Base-by-base conservation (phyloP, 306 rosid genomes). In the Arachis stenosperma region DNA sequence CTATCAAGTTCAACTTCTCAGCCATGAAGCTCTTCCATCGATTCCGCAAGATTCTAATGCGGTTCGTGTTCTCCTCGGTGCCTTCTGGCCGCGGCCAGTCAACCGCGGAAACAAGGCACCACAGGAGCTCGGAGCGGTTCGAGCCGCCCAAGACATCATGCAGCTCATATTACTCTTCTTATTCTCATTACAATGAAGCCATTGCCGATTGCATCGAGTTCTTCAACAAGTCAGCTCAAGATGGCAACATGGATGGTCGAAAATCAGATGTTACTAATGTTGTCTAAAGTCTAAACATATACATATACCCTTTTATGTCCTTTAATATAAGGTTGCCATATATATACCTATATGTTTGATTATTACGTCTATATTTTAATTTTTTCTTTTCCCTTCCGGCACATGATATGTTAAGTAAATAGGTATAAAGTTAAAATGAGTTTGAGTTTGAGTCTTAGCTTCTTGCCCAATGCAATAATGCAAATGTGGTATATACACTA, bases 71-170 rank as follows among this genome's bases (percentile, higher is more conserved):
- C 69, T 70, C 90, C 0, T 79, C 58, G n/a, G 40, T 36, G 39
- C 51, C 76, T 46, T 61, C 68, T 36, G 11, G 44, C 59, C 37
- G n/a, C 11, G 46, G 71, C 29, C 50, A 63, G 0, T 47, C 82
- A 0, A 65, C 85, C 2, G 37, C 85, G 2, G 37, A 76, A 5
- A 46, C 83, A 13, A 79, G 63, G 78, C 79, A 79, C 9, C 65
- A 80, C 40, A 33, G 37, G 37, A 79, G 81, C 65, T 76, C 81
- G 33, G 93, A 89, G 29, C 70, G 79, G 43, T 89, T 83, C 71
- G 98, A 92, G 65, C 98, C 98, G 0, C 98, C 98, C 0, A 92
- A 89, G 82, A 92, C 90, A 6, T 92, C 98, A 14, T 92, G 96
- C 78, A 92, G 96, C 52, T 92, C 96, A 0, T 85, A 88, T 72